Percentiles rank a stretch among this genome's conserved stretches.
Conservation (phyloP, 176 grass and related monocot genomes). For the Raddia guianensis region DNA sequence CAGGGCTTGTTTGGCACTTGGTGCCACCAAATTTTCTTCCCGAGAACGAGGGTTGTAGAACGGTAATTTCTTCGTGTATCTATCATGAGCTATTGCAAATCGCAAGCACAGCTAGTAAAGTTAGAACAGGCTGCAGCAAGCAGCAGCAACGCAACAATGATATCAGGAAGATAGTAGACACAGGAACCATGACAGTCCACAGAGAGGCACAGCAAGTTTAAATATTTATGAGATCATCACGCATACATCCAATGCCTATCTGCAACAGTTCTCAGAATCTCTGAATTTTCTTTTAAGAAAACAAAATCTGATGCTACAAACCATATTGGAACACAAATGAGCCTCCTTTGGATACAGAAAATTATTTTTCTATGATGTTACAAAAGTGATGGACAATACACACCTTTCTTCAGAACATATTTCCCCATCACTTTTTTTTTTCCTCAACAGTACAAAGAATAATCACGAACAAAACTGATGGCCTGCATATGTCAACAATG, state of each 20-base stretch:
- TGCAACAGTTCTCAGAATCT: not conserved
- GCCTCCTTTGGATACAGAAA: conserved; percentile 29
- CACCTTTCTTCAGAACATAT: conserved; percentile 32
- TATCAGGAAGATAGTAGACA: not conserved
- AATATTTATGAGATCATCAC: not conserved
- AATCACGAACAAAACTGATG: conserved; percentile 44
- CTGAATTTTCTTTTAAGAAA: not conserved
- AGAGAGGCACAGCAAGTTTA: not conserved
- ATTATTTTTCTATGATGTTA: conserved; percentile 54
- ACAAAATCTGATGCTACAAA: conserved; percentile 31
- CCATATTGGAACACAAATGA: not conserved
- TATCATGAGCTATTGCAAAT: too few relatives aligned
- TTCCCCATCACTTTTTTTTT: conserved; percentile 40
- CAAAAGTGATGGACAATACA: conserved; percentile 25
- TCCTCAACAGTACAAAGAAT: conserved; percentile 44
- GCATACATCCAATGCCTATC: not conserved
- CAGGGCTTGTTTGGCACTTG: too few relatives aligned
- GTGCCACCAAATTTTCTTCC: too few relatives aligned
- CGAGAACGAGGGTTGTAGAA: too few relatives aligned
- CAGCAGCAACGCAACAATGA: not conserved
- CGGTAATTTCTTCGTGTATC: too few relatives aligned
- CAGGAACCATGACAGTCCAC: not conserved
- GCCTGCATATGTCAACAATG: conserved; percentile 24
- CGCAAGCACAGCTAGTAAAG: too few relatives aligned
- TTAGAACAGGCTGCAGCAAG: not conserved